Evolutionary conservation across 2,329 filamentous ascomycete species (phyloP).

Genomic region (Paramyrothecium sp.): DNA sequence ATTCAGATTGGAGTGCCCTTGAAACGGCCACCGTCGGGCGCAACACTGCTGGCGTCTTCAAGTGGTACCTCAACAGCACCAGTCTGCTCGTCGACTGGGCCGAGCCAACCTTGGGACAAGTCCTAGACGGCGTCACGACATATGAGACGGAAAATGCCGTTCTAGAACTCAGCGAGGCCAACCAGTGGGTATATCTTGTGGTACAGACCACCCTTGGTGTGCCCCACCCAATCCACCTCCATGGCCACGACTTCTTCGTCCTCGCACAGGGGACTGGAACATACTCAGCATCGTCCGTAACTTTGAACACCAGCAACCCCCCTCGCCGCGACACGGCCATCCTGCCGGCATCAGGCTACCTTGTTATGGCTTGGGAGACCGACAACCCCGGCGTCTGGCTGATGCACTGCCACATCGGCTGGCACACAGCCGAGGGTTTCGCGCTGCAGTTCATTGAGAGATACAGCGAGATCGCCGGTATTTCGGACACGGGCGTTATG

Average conservation of each 20-base stretch:
- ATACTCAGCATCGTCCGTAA: slow-evolving; percentile 9
- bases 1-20: slow-evolving; percentile 22
- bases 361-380: slow-evolving; percentile 45
- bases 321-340: slow-evolving; percentile 50
- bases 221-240: slow-evolving; percentile 20
- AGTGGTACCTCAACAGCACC: slow-evolving; percentile 43
- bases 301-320: slow-evolving; percentile 34
- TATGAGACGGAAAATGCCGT: slow-evolving; percentile 23
- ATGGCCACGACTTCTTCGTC: slow-evolving; percentile 21
- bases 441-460: slow-evolving; percentile 19
- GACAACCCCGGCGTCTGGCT: slow-evolving; percentile 48
- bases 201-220: slow-evolving; percentile 1
- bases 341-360: slow-evolving; percentile 37
- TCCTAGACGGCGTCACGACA: slow-evolving; percentile 13
- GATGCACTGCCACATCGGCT: slow-evolving; percentile 47
- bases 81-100: slow-evolving; percentile 27
- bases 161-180: too few relatives aligned
- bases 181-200: too few relatives aligned
- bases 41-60: slow-evolving; percentile 33
- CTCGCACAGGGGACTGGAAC: slow-evolving; percentile 13
- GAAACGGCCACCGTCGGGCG: slow-evolving; percentile 22
- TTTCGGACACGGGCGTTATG: too few relatives aligned
- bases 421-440: slow-evolving; percentile 37
- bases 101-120: slow-evolving; percentile 22
- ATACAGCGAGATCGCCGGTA: slow-evolving; percentile 5